These are phyloP conservation scores for Pogostemon cablin DNA, from an alignment of 257 asterid species.

Conservation along the genomic window DNA sequence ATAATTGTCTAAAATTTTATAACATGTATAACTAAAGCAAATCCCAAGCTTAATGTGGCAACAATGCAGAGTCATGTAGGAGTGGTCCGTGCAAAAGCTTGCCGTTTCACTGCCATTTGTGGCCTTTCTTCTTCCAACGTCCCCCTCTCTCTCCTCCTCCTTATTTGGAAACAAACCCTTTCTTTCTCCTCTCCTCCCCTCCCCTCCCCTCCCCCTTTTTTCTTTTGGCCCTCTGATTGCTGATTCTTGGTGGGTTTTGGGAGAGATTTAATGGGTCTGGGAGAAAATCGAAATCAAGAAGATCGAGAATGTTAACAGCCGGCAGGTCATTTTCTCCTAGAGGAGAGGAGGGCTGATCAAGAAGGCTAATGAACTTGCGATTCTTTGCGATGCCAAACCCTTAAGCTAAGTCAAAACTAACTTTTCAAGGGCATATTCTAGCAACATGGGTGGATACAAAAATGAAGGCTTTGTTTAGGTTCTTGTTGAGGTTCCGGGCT, in stretches of 20 bases:
- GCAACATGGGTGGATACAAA: constrained; percentile 89
- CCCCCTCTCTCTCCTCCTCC: constrained; percentile 42
- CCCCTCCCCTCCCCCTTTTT: no score
- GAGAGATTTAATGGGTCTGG: constrained; percentile 58
- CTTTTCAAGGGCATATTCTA: constrained; percentile 79
- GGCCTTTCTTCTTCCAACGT: constrained; percentile 42
- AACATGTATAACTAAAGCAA: constrained; percentile 31
- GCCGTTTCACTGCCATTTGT: constrained; percentile 86
- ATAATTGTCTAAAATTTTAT: no score
- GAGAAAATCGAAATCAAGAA: constrained; percentile 80
- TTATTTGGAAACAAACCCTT: background rate
- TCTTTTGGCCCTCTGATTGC: no score
- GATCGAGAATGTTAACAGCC: constrained; percentile 74
- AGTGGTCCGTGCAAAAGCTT: constrained; percentile 58
- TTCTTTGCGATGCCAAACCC: constrained; percentile 61
- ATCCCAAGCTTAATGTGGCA: constrained; percentile 45
- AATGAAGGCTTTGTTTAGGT: constrained; percentile 96
- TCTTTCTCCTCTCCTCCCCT: constrained; percentile 19
- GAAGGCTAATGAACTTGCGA: constrained; percentile 77
- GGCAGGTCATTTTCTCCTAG: constrained; percentile 82
- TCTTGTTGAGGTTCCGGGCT: no score
- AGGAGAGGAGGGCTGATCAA: constrained; percentile 69
- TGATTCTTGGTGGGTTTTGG: constrained; percentile 38
- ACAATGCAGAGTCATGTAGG: constrained; percentile 51
- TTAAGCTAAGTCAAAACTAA: no score